Percentiles rank a stretch among this genome's conserved stretches.
These are phyloP conservation scores for Trifolium dubium DNA, from an alignment of 306 rosid species.

Conservation along the genomic window DNA sequence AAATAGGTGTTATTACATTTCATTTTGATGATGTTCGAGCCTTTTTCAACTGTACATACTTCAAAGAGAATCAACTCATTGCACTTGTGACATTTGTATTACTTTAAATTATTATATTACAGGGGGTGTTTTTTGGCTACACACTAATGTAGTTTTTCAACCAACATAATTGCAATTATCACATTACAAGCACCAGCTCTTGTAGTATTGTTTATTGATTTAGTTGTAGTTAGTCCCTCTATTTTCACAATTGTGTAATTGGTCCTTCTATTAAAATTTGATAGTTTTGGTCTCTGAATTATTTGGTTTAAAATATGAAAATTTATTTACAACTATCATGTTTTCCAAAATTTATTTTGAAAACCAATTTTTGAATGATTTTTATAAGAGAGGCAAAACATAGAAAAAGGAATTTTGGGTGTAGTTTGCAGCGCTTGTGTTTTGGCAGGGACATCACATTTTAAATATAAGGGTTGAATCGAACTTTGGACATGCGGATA, in stretches of 20 bases:
- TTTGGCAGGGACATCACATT: too few relatives aligned
- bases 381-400: too few relatives aligned
- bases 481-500: too few relatives aligned
- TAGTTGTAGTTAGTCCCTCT: too few relatives aligned
- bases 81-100: conserved; percentile 31
- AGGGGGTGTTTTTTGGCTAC: neutral
- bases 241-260: neutral
- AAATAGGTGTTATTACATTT: conserved; percentile 38
- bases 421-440: too few relatives aligned
- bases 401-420: too few relatives aligned
- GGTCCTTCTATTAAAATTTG: neutral
- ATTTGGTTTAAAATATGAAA: neutral
- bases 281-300: neutral
- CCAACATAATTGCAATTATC: neutral
- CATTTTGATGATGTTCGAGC: conserved; percentile 38
- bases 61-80: conserved; percentile 27
- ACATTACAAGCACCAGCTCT: neutral
- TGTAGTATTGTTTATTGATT: neutral
- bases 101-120: conserved; percentile 13
- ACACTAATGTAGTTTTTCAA: neutral
- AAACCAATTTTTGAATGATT: too few relatives aligned
- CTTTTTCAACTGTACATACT: conserved; percentile 64
- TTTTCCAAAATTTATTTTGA: too few relatives aligned
- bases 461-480: too few relatives aligned
- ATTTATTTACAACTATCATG: too few relatives aligned